These are phyloP conservation scores for Pisolithus orientalis DNA, from an alignment of 768 basidiomycete species.

Conservation along the genomic window DNA sequence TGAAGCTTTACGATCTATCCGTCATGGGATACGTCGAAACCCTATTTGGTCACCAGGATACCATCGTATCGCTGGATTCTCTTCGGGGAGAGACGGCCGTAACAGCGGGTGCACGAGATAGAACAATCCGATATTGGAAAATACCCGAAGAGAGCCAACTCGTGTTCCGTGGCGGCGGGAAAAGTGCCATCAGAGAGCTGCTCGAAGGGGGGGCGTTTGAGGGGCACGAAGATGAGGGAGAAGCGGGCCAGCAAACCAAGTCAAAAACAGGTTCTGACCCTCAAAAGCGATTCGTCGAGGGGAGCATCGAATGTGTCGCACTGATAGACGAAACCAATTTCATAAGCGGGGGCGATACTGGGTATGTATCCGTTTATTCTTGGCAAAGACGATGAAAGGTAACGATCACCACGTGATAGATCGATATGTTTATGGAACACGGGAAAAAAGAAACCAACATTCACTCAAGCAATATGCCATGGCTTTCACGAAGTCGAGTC, in stretches of 20 bases:
- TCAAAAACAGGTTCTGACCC: constrained; percentile 27
- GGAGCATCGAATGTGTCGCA: constrained; percentile 84
- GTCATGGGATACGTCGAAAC: constrained; percentile 95
- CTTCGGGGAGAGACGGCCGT: constrained; percentile 81
- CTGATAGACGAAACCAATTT: constrained; percentile 96
- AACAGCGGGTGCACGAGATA: constrained; percentile 85
- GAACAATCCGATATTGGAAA: constrained; percentile 94
- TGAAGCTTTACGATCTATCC: constrained; percentile 79
- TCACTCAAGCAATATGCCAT: constrained; percentile 81
- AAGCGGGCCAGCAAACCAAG: constrained; percentile 32
- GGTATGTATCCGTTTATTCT: constrained; percentile 46
- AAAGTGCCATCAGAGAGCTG: constrained; percentile 71
- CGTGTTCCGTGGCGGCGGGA: constrained; percentile 93
- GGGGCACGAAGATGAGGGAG: constrained; percentile 48
- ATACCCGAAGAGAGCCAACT: constrained; percentile 92
- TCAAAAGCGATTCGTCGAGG: constrained; percentile 64
- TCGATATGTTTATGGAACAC: constrained; percentile 92
- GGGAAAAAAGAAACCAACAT: constrained; percentile 91
- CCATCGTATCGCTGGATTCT: constrained; percentile 69
- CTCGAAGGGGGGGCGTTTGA: constrained; percentile 69
- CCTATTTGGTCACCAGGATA: constrained; percentile 94
- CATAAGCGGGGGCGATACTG: constrained; percentile 92
- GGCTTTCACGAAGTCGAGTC: constrained; percentile 70
- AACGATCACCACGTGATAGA: constrained; percentile 21
- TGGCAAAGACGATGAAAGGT: not conserved